Percentiles rank a stretch among this genome's conserved stretches.
Conservation (phyloP, 2,329 filamentous ascomycete species). For the Penicillium sp. region DNA sequence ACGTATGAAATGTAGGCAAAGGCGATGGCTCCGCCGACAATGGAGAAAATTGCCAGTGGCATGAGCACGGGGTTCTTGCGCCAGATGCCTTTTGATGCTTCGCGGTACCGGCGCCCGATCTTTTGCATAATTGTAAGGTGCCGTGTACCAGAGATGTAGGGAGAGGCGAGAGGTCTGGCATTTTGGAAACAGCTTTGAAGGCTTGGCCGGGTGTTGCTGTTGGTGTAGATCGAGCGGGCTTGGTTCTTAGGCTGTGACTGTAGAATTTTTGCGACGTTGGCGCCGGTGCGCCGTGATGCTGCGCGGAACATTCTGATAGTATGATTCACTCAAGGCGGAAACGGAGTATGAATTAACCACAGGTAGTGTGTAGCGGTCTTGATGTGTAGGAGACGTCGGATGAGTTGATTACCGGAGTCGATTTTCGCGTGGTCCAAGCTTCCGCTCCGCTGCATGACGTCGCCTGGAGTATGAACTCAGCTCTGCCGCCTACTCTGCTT, state of each 20-base stretch:
- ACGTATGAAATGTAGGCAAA: constrained; percentile 47
- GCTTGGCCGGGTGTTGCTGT: constrained; percentile 17
- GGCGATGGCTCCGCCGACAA: constrained; percentile 34
- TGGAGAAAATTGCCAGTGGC: constrained; percentile 43
- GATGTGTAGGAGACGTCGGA: constrained; percentile 3
- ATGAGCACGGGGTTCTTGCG: constrained; percentile 47
- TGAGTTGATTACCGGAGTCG: constrained; percentile 9
- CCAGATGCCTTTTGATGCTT: constrained; percentile 43
- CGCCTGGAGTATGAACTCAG: constrained; percentile 9
- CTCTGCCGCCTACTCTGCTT: not conserved
- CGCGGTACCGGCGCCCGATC: constrained; percentile 35
- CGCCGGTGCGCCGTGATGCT: constrained; percentile 33
- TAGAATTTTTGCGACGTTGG: constrained; percentile 20
- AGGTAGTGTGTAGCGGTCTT: not conserved
- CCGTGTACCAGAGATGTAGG: constrained; percentile 17
- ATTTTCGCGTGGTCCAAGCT: constrained; percentile 31
- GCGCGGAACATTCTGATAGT: constrained; percentile 27
- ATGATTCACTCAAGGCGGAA: not conserved
- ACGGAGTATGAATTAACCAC: not conserved
- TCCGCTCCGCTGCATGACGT: constrained; percentile 31
- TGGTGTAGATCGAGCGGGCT: constrained; percentile 25
- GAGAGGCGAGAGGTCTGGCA: not conserved
- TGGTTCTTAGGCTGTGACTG: constrained; percentile 18
- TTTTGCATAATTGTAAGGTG: constrained; percentile 32
- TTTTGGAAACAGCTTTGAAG: constrained; percentile 5